Base-by-base conservation (phyloP, 1,139 yeast genomes). In the Geotrichum reessii region DNA sequence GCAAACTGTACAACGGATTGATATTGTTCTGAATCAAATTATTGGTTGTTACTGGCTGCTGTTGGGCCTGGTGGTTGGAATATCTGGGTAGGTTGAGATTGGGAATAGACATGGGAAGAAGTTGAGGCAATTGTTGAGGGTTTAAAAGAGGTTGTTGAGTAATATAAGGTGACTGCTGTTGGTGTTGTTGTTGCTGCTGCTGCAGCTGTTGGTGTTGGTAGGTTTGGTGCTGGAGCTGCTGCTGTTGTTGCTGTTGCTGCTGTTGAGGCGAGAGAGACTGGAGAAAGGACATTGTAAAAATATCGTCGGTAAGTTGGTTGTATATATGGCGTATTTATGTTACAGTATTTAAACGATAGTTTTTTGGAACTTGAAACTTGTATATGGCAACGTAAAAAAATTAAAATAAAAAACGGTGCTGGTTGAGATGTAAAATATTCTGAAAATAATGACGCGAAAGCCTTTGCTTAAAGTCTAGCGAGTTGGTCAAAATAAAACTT, bases 71-170 rank as follows among this genome's bases (percentile, higher is more conserved):
- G 9, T 37, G 19, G 11, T 22, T 14, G 24, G 55, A 25, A 24
- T 53, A 53, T n/a, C 50, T 40, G 2, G 55, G 55, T 21, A 51
- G 48, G 24, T 52, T 53, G 31, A 22, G 28, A 27, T 31, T 53
- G 46, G 22, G 17, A 37, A 27, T 44, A 9, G 42, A 49, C 28
- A 31, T 31, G 40, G 40, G 40, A 4, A 31, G 40, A 14, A 31
- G 40, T 31, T 31, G 40, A 14, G 40, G 40, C n/a, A 31, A 31
- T 31, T 31, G 40, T 14, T 31, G 40, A 31, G 40, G 40, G 40
- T 31, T 31, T 31, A 31, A 31, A 5, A 31, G 40, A 31, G 40
- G 40, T 9, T 31, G 40, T 31, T 31, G 40, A 31, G 40, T 11
- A 14, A 51, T 51, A 25, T 42, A 51, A 8, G 27, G 47, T 47